These are phyloP conservation scores for Cinnamomum chago DNA, from an alignment of 164 flowering plant genomes.

Conservation along the genomic window DNA sequence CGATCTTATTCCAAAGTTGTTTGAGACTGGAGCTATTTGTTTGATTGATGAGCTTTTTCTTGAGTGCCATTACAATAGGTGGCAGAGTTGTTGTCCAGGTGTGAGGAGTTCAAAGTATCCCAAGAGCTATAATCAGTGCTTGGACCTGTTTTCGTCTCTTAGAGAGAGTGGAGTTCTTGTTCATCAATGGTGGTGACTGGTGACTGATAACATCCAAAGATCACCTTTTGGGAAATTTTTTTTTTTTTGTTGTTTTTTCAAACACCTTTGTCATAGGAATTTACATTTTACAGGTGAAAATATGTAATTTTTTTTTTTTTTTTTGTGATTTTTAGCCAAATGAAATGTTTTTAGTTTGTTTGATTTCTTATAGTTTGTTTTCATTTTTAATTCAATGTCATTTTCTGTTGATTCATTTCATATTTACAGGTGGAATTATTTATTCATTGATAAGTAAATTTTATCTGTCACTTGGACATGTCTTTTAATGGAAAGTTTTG, in stretches of 20 bases:
- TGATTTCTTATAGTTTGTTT: too few species aligned
- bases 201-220: background rate
- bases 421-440: background rate
- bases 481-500: too few species aligned
- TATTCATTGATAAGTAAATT: background rate
- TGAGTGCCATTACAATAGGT: conserved; percentile 94
- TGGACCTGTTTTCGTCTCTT: conserved; percentile 74
- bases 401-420: background rate
- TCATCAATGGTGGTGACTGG: conserved; percentile 89
- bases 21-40: conserved; percentile 89
- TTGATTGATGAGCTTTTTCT: conserved; percentile 92
- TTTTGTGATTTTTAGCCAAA: background rate
- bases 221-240: background rate
- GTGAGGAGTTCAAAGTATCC: conserved; percentile 72
- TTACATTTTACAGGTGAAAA: background rate
- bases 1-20: conserved; percentile 78
- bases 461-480: background rate
- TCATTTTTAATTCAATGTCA: background rate
- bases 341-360: background rate
- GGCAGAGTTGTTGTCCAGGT: conserved; percentile 95
- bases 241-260: background rate
- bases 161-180: conserved; percentile 84
- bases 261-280: background rate
- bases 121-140: conserved; percentile 78
- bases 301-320: background rate